Conservation (phyloP, 148 eudicot genomes). For the Gaultheria prostrata region DNA sequence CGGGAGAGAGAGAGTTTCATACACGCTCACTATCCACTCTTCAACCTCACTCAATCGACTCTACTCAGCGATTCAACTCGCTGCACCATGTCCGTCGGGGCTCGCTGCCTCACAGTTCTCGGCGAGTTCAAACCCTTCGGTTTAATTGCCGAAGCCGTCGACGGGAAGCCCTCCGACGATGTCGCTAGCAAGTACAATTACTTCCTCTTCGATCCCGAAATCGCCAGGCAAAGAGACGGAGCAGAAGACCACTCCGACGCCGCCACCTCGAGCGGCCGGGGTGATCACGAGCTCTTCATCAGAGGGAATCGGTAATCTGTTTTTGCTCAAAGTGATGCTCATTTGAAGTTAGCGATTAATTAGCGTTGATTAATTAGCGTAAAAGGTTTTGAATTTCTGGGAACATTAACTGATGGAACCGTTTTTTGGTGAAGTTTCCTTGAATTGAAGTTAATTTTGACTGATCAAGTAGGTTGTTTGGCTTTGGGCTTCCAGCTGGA, state of each 20-base stretch:
- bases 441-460: background rate
- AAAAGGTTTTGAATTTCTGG: background rate
- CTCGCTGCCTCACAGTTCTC: constrained; percentile 60
- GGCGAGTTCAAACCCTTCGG: constrained; percentile 95
- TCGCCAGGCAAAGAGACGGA: constrained; percentile 40
- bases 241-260: constrained; percentile 26
- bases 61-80: background rate
- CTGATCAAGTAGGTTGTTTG: too few relatives aligned
- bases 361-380: background rate
- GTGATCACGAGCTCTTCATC: constrained; percentile 84
- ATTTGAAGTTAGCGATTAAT: background rate
- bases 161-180: constrained; percentile 57
- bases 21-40: background rate
- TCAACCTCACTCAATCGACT: background rate
- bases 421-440: too few relatives aligned
- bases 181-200: constrained; percentile 48
- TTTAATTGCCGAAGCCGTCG: constrained; percentile 74
- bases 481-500: too few relatives aligned
- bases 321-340: background rate
- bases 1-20: background rate
- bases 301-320: constrained; percentile 65
- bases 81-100: constrained; percentile 51
- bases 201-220: constrained; percentile 70
- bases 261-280: constrained; percentile 31
- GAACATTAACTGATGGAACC: background rate